Evolutionary conservation across 441 rosid species (phyloP).

Genomic region (Melianthus villosus): DNA sequence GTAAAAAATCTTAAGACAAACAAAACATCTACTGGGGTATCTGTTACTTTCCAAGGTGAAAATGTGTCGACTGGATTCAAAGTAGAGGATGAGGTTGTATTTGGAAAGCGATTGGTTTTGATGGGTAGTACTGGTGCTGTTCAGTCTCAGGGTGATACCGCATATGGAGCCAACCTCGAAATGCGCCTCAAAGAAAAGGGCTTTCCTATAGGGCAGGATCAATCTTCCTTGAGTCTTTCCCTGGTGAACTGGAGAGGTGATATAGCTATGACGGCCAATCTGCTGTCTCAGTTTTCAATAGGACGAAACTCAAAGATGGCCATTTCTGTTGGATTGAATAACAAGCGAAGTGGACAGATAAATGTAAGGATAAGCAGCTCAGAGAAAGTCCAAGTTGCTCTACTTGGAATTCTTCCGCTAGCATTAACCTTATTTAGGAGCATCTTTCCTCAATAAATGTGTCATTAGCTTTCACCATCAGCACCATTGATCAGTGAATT

Average conservation of each 20-base stretch:
- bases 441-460: too few species aligned
- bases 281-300: slow-evolving; percentile 65
- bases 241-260: slow-evolving; percentile 90
- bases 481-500: too few species aligned
- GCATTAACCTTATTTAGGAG: too few species aligned
- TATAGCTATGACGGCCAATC: slow-evolving; percentile 65
- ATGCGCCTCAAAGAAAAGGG: slow-evolving; percentile 55
- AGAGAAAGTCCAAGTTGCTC: slow-evolving; percentile 77
- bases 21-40: slow-evolving; percentile 55
- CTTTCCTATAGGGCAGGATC: slow-evolving; percentile 73
- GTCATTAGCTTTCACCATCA: too few species aligned
- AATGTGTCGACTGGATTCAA: slow-evolving; percentile 60
- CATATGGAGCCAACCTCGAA: slow-evolving; percentile 68
- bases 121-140: slow-evolving; percentile 62
- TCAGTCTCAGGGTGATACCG: slow-evolving; percentile 48
- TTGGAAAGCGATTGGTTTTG: slow-evolving; percentile 49
- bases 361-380: slow-evolving; percentile 66
- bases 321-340: slow-evolving; percentile 77
- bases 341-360: slow-evolving; percentile 72
- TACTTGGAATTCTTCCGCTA: slow-evolving; percentile 37
- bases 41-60: slow-evolving; percentile 61
- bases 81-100: slow-evolving; percentile 58
- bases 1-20: slow-evolving; percentile 53
- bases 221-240: slow-evolving; percentile 59
- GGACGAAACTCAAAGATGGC: slow-evolving; percentile 63